A percentile compares a stretch with the other conserved stretches of the same genome.
phyloP scores from a whole-genome alignment of 2,329 filamentous ascomycete genomes.

The Fusarium sp. region DNA sequence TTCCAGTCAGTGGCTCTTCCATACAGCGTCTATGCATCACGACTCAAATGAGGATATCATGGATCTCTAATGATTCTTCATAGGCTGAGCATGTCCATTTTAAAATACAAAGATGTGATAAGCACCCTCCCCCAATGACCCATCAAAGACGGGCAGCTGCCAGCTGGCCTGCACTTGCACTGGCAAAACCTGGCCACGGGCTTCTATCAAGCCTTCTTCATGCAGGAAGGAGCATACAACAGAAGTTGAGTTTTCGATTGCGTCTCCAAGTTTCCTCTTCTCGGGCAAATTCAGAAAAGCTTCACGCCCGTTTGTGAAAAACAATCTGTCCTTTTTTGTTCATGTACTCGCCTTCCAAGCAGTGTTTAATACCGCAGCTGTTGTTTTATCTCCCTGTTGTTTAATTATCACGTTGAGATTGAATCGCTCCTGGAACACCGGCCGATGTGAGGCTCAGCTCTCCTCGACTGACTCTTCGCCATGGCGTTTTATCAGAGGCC shows the following conservation, averaged over 20 bases:
- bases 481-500: constrained; percentile 30
- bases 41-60: neutral
- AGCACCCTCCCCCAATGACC: neutral
- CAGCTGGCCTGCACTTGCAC: constrained; percentile 38
- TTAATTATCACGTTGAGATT: neutral
- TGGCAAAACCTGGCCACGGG: neutral
- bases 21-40: neutral
- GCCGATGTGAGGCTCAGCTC: neutral
- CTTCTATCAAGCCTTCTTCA: neutral
- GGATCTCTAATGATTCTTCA: neutral
- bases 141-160: constrained; percentile 12
- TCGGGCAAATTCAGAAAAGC: neutral
- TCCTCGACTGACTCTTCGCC: neutral
- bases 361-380: neutral
- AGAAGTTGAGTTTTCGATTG: neutral
- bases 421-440: neutral
- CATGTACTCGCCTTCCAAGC: neutral
- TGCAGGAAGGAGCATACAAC: neutral
- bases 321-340: neutral
- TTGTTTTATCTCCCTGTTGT: neutral
- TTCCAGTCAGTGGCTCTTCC: neutral
- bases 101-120: neutral
- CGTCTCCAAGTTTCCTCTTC: neutral
- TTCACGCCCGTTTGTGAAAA: neutral
- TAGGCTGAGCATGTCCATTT: neutral